These are phyloP conservation scores for Pythium diclinum DNA, from an alignment of 352 stramenopile genomes.

Conservation along the genomic window DNA sequence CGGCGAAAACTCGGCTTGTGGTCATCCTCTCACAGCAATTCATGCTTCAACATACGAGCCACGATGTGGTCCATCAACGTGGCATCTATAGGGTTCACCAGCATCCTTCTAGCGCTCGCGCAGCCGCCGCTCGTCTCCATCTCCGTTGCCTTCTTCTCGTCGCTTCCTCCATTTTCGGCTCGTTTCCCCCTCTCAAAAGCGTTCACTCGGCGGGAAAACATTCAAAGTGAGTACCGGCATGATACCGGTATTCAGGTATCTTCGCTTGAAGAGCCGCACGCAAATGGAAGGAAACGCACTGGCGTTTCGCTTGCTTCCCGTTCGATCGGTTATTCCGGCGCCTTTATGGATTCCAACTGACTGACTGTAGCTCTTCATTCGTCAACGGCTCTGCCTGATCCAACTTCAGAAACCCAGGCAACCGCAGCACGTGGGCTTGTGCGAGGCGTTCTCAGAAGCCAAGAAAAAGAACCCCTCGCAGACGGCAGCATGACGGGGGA, in stretches of 20 bases:
- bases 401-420: slow-evolving; percentile 1
- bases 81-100: neutral
- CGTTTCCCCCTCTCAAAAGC: neutral
- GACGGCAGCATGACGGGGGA: neutral
- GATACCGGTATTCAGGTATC: slow-evolving; percentile 6
- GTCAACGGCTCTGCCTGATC: neutral
- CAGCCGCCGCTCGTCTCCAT: neutral
- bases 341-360: neutral
- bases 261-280: neutral
- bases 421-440: neutral
- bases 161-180: neutral
- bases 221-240: neutral
- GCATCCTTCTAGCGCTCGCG: neutral
- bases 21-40: neutral
- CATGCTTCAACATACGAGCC: neutral
- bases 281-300: neutral
- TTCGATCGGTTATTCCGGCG: slow-evolving; percentile 6
- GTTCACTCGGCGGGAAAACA: slow-evolving; percentile 4
- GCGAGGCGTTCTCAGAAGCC: slow-evolving; percentile 4
- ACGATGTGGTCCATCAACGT: neutral
- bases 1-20: neutral
- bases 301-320: slow-evolving; percentile 5
- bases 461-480: slow-evolving; percentile 3
- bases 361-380: neutral
- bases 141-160: neutral